Evolutionary conservation across 2,329 filamentous ascomycete species (phyloP), one percentile per base, ranked within the genome.

Genomic region (Alternaria postmessia): DNA sequence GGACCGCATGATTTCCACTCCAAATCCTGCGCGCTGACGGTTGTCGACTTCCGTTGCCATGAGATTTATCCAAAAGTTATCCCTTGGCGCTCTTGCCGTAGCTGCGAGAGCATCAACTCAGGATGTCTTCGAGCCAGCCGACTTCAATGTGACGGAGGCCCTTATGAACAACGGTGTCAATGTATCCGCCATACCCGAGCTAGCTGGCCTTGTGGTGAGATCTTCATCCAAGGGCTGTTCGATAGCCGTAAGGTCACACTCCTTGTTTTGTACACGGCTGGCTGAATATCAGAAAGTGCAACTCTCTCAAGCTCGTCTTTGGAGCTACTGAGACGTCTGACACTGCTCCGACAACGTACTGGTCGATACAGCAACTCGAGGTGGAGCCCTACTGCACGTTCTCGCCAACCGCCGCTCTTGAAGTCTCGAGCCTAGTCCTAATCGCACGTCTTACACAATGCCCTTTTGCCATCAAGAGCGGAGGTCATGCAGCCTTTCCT

Each of bases 401-500:
- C 39, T 62, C 61, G n/a, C 64, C 68, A 9, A 34, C 16, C 2
- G 41, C 49, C 5, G 47, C 67, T 9, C 14, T 54, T 0, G 64
- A 69, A 22, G 56, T 71, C 1, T 65, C 68, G 2, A 65, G 57
- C 11, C 49, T 63, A 7, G 54, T 68, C 4, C 42, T 66, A 1
- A 51, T 69, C 5, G 62, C 65, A 9, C 65, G 67, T 8, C 32
- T 71, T 16, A 67, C 66, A 8, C 64, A 68, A 48, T 77, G 69
- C 53, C 70, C 68, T 75, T 81, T 82, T 56, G 79, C 80, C 1
- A 74, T 82, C 8, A 81, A 80, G 53, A 77, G 79, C 43, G 81
- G 81, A 36, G 82, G 82, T 3, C 81, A 84, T 61, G 75, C 76
- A 22, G 67, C 74, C 3, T 75, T 77, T 59, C 67, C 74, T 0